Conservation (phyloP, 306 rosid genomes). For the Chamaecrista fasciculata region DNA sequence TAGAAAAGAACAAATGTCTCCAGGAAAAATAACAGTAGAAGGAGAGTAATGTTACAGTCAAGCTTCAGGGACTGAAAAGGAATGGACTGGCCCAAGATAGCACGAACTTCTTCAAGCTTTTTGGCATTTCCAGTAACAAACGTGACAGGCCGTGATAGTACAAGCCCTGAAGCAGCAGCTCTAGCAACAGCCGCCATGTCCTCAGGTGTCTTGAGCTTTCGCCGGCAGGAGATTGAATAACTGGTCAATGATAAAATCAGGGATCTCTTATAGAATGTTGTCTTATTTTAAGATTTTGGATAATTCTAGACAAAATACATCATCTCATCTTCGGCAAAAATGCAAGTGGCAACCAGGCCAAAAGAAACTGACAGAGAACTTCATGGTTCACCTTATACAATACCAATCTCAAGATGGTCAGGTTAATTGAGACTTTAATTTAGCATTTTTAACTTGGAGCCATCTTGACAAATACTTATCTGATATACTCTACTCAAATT, state of each 20-base stretch:
- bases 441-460: not conserved
- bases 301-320: not conserved
- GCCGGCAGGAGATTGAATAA: slow-evolving; percentile 12
- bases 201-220: not conserved
- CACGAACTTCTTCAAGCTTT: slow-evolving; percentile 97
- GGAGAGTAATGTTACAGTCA: slow-evolving; percentile 47
- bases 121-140: slow-evolving; percentile 95
- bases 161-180: slow-evolving; percentile 44
- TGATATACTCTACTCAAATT: not conserved
- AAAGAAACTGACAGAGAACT: not conserved
- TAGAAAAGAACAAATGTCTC: not conserved
- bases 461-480: not conserved
- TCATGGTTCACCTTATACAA: not conserved
- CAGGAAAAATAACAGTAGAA: not conserved
- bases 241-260: slow-evolving; percentile 4
- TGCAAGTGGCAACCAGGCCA: not conserved
- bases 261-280: not conserved
- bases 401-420: not conserved
- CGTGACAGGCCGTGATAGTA: slow-evolving; percentile 84
- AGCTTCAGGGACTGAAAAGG: slow-evolving; percentile 91
- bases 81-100: slow-evolving; percentile 80
- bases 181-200: slow-evolving; percentile 55
- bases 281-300: not conserved
- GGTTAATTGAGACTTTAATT: not conserved
- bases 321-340: not conserved